These are phyloP conservation scores for Citrus reticulata DNA, from an alignment of 345 rosid species.

Conservation along the genomic window DNA sequence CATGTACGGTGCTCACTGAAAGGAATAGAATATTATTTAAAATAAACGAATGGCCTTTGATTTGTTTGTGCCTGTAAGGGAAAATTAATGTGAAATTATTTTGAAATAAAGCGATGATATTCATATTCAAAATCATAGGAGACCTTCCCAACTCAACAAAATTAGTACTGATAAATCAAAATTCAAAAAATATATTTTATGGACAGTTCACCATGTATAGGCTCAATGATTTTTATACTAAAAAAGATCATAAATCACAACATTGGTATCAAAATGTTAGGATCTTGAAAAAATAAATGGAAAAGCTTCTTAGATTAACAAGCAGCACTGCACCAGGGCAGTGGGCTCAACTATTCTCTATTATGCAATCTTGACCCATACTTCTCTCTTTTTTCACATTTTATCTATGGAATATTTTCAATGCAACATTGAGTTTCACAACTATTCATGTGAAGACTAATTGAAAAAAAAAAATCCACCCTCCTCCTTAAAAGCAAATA, in stretches of 20 bases:
- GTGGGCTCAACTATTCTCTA: not conserved
- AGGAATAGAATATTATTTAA: too few relatives aligned
- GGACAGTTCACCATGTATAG: not conserved
- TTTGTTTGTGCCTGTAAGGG: too few relatives aligned
- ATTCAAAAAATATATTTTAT: not conserved
- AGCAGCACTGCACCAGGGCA: not conserved
- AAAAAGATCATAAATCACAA: slow-evolving; percentile 5
- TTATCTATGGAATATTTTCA: too few relatives aligned
- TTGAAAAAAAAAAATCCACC: too few relatives aligned
- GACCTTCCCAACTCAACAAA: not conserved
- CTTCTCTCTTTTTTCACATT: not conserved
- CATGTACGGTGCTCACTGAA: not conserved
- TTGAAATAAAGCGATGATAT: too few relatives aligned
- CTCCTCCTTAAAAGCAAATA: too few relatives aligned
- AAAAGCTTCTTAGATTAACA: not conserved
- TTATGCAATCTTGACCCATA: not conserved
- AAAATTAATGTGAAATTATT: too few relatives aligned
- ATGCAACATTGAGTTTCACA: too few relatives aligned
- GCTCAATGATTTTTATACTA: not conserved
- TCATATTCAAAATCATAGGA: too few relatives aligned
- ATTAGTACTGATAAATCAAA: not conserved
- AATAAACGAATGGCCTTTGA: too few relatives aligned
- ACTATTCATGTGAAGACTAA: too few relatives aligned
- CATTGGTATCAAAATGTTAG: slow-evolving; percentile 9
- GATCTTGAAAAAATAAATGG: not conserved